Evolutionary conservation across 192 early-diverging fungal species (phyloP).

Genomic region (Gonapodya prolifera): DNA sequence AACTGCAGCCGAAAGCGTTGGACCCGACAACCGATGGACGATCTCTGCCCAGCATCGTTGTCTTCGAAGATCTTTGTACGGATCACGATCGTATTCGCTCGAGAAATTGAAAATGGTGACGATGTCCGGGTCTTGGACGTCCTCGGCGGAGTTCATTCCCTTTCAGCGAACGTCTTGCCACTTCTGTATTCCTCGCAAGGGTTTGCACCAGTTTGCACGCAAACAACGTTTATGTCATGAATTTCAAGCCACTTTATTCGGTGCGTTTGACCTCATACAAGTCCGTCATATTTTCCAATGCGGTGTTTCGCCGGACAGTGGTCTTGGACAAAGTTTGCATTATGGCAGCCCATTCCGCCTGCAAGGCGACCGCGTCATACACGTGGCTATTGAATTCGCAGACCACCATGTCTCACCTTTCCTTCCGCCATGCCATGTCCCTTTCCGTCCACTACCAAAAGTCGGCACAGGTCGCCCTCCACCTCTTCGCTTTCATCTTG

Average conservation of each 20-base stretch:
- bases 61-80: not conserved
- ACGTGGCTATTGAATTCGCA: not conserved
- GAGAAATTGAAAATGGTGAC: not conserved
- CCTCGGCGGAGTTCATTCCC: not conserved
- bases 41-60: not conserved
- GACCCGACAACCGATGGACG: not conserved
- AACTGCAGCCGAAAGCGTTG: not conserved
- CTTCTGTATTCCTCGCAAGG: no score
- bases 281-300: slow-evolving; percentile 50
- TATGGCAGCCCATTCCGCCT: slow-evolving; percentile 44
- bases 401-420: slow-evolving; percentile 17
- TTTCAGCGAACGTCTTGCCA: not conserved
- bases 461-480: slow-evolving; percentile 18
- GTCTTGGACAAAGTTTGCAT: slow-evolving; percentile 48
- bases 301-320: slow-evolving; percentile 32
- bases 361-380: not conserved
- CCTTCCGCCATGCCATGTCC: slow-evolving; percentile 45
- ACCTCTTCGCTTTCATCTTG: slow-evolving; percentile 5
- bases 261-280: slow-evolving; percentile 40
- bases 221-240: not conserved
- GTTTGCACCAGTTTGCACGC: no score
- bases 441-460: slow-evolving; percentile 37
- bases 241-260: not conserved
- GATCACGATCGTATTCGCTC: not conserved
- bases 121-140: not conserved